Evolutionary conservation across 345 rosid genomes (phyloP).

Genomic region (Trapa incisa): DNA sequence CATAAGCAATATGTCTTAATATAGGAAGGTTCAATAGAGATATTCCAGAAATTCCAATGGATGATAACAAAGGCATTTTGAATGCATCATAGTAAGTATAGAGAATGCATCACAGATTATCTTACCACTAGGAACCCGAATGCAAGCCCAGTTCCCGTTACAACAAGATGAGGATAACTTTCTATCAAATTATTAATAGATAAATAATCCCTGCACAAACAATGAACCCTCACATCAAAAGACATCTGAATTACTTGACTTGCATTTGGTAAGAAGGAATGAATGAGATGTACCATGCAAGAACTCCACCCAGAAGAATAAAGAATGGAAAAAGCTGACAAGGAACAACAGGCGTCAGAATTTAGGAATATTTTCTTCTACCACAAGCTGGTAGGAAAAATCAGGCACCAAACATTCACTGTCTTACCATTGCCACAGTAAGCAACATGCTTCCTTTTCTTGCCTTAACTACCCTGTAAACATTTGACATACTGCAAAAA

Average conservation of each 20-base stretch:
- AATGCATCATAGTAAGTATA: neutral
- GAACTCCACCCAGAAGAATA: constrained; percentile 70
- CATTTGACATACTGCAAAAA: constrained; percentile 49
- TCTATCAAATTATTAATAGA: constrained; percentile 69
- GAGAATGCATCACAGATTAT: neutral
- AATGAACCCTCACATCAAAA: constrained; percentile 6
- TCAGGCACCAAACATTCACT: neutral
- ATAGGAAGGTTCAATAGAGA: neutral
- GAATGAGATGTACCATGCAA: constrained; percentile 45
- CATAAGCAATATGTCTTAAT: neutral
- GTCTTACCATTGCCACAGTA: constrained; percentile 83
- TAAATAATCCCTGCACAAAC: constrained; percentile 49
- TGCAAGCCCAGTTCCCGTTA: constrained; percentile 97
- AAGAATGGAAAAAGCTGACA: constrained; percentile 71
- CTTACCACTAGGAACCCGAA: constrained; percentile 97
- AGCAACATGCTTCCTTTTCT: constrained; percentile 82
- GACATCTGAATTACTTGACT: neutral
- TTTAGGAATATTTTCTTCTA: neutral
- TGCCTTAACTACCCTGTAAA: constrained; percentile 65
- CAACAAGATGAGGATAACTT: constrained; percentile 75
- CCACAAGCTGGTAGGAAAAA: neutral
- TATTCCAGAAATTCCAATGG: neutral
- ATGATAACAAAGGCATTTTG: neutral
- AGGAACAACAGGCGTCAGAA: neutral
- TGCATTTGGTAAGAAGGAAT: neutral